Conservation (phyloP, 495 filamentous ascomycete species). For the Achaetomiella virescens region DNA sequence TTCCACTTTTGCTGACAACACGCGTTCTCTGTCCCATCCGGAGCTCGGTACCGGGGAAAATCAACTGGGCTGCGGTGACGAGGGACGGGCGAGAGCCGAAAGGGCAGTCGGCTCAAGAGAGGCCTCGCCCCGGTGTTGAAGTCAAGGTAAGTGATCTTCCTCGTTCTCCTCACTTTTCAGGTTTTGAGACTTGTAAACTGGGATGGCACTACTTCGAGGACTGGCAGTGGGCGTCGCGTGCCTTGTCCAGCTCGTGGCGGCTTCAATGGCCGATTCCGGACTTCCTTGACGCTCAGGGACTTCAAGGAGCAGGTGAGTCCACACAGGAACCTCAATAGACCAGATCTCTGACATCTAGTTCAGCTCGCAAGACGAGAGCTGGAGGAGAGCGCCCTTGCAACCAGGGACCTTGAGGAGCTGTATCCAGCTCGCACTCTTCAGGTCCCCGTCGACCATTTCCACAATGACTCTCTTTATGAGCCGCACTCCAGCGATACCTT, state of each 20-base stretch:
- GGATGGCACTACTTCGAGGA: constrained; percentile 13
- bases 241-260: constrained; percentile 10
- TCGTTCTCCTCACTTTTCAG: not conserved
- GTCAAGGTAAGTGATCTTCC: not conserved
- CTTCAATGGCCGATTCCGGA: constrained; percentile 4
- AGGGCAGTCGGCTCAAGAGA: not conserved
- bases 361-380: constrained; percentile 8
- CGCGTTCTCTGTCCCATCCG: not conserved
- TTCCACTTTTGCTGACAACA: constrained; percentile 3
- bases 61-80: not conserved
- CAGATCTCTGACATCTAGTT: not conserved
- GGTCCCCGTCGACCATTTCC: constrained; percentile 69
- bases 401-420: constrained; percentile 7
- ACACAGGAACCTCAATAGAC: not conserved
- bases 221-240: constrained; percentile 7
- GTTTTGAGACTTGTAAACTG: not conserved
- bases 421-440: constrained; percentile 50
- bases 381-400: not conserved
- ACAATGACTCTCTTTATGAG: constrained; percentile 61
- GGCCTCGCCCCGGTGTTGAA: not conserved
- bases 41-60: not conserved
- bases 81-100: not conserved
- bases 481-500: constrained; percentile 59
- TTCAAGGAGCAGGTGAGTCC: constrained; percentile 13
- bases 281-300: constrained; percentile 14